Evolutionary conservation across 495 filamentous ascomycete species (phyloP).

Genomic region (Aspergillus baeticus): DNA sequence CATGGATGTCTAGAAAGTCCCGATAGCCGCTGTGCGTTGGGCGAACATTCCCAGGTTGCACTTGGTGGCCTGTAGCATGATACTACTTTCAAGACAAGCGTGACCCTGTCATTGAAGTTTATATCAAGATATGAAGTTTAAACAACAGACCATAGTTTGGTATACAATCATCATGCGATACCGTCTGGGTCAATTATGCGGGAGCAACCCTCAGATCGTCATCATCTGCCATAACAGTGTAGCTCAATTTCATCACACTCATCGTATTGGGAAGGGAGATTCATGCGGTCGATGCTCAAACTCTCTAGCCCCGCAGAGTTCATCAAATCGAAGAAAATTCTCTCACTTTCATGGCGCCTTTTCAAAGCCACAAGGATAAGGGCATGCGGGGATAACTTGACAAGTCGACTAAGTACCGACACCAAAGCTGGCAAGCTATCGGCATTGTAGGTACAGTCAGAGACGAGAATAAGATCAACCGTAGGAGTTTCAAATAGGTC

Average conservation of each 20-base stretch:
- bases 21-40: background rate
- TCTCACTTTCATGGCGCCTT: slow-evolving; percentile 79
- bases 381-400: slow-evolving; percentile 45
- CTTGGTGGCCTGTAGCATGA: too few relatives aligned
- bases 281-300: slow-evolving; percentile 45
- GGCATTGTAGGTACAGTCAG: slow-evolving; percentile 94
- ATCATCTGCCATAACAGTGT: slow-evolving; percentile 42
- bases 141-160: too few relatives aligned
- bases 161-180: too few relatives aligned
- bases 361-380: slow-evolving; percentile 78
- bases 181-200: too few relatives aligned
- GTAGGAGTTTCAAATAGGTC: slow-evolving; percentile 27
- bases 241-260: slow-evolving; percentile 61
- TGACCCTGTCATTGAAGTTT: too few relatives aligned
- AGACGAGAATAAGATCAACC: slow-evolving; percentile 75
- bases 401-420: slow-evolving; percentile 59
- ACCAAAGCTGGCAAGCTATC: slow-evolving; percentile 78
- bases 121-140: too few relatives aligned
- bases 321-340: slow-evolving; percentile 78
- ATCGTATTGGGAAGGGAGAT: slow-evolving; percentile 58
- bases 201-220: too few relatives aligned
- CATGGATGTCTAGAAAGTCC: slow-evolving; percentile 2
- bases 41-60: too few relatives aligned
- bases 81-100: too few relatives aligned
- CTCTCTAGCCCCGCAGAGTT: slow-evolving; percentile 50